Evolutionary conservation across 371 early-diverging fungal species (phyloP), one percentile per base, ranked within the genome.

Genomic region (Mucor mucedo): DNA sequence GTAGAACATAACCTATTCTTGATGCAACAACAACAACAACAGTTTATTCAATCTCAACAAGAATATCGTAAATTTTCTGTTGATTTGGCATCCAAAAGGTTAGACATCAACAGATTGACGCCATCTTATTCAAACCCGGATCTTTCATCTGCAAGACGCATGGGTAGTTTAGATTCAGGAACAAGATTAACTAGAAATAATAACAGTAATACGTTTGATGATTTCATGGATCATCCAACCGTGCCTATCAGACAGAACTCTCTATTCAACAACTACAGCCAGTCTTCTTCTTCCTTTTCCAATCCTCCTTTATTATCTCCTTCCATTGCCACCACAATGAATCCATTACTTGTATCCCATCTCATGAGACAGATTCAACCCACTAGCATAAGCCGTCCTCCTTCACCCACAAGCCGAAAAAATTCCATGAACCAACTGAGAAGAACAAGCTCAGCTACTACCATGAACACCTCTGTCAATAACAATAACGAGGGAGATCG

Each of bases 51-150:
- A 35, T 30, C 28, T 9, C 50, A 50, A 40, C 59, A 59, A 41
- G 32, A 41, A 42, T 38, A 52, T 44, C 69, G 76, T 30, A 76
- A 76, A 54, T 66, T 70, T 42, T 72, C 73, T 27, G 55, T 70
- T 40, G 76, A 76, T 61, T 56, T 68, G 48, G 65, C 71, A n/a
- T 59, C 64, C 29, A 73, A 71, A 53, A 60, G 74, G 16, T 41
- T 73, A 28, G 74, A 77, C 52, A 49, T 71, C 28, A 62, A 57
- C 13, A 63, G 77, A 41, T 52, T 77, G 28, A 65, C 78, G 38
- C 75, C 78, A 40, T 78, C 78, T 16, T 75, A 78, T 52, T 78
- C 78, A 29, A 75, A 75, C 52, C 76, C 78, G 42, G 78, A 77
- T 58, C 63, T 62, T 27, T 76, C 11, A 33, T 55, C 75, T 44